phyloP scores from a whole-genome alignment of 2,329 filamentous ascomycete genomes.

The Pleoardoris graminearum region DNA sequence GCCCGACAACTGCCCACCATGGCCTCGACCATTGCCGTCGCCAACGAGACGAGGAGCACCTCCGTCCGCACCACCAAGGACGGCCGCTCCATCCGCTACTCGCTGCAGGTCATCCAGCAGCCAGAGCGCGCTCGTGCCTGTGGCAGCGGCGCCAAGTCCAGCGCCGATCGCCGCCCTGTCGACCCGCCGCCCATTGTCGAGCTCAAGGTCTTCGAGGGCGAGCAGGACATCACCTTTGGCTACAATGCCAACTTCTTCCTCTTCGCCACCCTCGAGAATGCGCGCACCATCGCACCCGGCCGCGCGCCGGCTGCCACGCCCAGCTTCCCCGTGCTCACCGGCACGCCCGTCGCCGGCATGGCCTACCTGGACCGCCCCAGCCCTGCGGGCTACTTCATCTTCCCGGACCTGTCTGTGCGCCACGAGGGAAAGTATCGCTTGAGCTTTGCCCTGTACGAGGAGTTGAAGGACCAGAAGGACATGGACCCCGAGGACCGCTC shows the following conservation, averaged over 20 bases:
- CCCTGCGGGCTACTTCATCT: constrained; percentile 89
- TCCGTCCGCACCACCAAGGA: constrained; percentile 67
- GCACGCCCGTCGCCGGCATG: constrained; percentile 93
- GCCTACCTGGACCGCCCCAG: constrained; percentile 88
- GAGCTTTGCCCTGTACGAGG: constrained; percentile 90
- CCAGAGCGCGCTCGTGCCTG: constrained; percentile 93
- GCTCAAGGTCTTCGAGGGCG: constrained; percentile 79
- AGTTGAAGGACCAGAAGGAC: constrained; percentile 83
- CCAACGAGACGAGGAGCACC: constrained; percentile 60
- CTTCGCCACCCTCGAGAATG: constrained; percentile 83
- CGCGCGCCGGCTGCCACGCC: constrained; percentile 68
- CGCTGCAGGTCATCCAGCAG: constrained; percentile 85
- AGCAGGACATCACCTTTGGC: constrained; percentile 72
- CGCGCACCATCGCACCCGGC: constrained; percentile 79
- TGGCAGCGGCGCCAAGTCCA: constrained; percentile 85
- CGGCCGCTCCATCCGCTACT: constrained; percentile 78
- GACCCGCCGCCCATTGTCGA: constrained; percentile 95
- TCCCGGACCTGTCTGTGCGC: constrained; percentile 92
- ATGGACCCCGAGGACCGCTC: constrained; percentile 61
- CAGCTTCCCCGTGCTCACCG: constrained; percentile 83
- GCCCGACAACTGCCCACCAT: constrained; percentile 22
- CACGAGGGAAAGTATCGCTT: constrained; percentile 94
- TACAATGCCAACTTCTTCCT: constrained; percentile 99
- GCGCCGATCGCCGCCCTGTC: constrained; percentile 83
- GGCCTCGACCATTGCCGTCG: constrained; percentile 53